Base-by-base conservation (phyloP, 2,329 filamentous ascomycete genomes). In the Botrytis tulipae region DNA sequence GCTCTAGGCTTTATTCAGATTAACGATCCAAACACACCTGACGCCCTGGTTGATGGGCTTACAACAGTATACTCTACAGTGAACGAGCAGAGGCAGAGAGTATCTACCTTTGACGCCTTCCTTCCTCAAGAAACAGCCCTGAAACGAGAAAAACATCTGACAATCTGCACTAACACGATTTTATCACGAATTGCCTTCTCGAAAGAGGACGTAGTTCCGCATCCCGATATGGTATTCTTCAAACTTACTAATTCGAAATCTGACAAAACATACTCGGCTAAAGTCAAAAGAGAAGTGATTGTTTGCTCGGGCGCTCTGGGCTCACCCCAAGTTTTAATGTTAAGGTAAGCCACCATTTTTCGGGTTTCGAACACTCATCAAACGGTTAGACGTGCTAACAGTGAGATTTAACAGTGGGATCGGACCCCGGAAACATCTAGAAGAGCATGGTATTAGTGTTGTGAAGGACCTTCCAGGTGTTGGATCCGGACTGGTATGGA, bases 41-140 rank as follows among this genome's bases (percentile, higher is more conserved):
- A 74, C 3, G 69, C 69, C 22, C 35, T 59, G 14, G 6, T 14
- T n/a, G 74, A 75, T 57, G 74, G 72, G 22, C 7, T 75, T 14
- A 46, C n/a, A 57, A 60, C 46, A 10, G 35, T 75, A 1, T 69
- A 68, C 42, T 9, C 42, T 29, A 75, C 74, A 57, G 46, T 75
- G 2, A 51, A 71, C 22, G 46, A 72, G 48, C 65, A 70, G 32
- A 66, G 46, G 3, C 32, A 74, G 54, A 73, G 74, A 32, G 74
- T 75, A 44, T 75, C 74, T 20, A 71, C 61, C 1, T 67, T 73
- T 20, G 73, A 75, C 16, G 71, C 71, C 14, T 75, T 75, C 63
- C 71, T 75, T 57, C 51, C 71, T n/a, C 22, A 37, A 22, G n/a
- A 69, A 59, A n/a, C 35, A 18, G 73, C 71, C 3, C 25, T 75